These are phyloP conservation scores for Rubia balearica DNA, from an alignment of 305 asterid genomes.

Conservation along the genomic window DNA sequence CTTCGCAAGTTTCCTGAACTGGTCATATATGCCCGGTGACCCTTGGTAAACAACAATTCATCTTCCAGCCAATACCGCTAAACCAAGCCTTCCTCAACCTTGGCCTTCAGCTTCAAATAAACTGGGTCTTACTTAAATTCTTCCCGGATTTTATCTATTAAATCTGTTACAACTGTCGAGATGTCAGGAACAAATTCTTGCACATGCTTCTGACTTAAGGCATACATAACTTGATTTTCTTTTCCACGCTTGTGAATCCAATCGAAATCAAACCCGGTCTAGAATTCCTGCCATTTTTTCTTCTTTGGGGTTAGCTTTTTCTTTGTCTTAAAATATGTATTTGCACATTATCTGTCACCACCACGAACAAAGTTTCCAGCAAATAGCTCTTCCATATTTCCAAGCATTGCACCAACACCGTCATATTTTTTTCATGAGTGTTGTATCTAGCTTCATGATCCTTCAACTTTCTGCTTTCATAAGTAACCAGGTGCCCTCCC, in stretches of 20 bases:
- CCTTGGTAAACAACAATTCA: not conserved
- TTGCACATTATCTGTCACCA: not conserved
- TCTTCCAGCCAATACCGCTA: no score
- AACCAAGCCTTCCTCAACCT: no score
- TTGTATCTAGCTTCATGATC: not conserved
- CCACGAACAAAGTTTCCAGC: not conserved
- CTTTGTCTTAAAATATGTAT: no score
- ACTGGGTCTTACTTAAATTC: no score
- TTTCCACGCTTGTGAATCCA: not conserved
- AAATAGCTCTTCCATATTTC: not conserved
- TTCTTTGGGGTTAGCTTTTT: not conserved
- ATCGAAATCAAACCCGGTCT: not conserved
- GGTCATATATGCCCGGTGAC: not conserved
- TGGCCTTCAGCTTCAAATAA: no score
- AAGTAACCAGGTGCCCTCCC: not conserved
- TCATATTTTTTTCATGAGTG: not conserved
- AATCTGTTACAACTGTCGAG: no score
- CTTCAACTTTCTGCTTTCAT: slow-evolving; percentile 2
- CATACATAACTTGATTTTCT: not conserved
- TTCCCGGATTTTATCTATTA: no score
- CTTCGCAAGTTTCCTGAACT: not conserved
- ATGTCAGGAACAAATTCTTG: no score
- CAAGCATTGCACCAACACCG: not conserved
- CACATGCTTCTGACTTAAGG: not conserved
- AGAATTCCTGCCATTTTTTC: not conserved